Evolutionary conservation across 139 green algal species (phyloP).

Genomic region (Coelastrella sp.): DNA sequence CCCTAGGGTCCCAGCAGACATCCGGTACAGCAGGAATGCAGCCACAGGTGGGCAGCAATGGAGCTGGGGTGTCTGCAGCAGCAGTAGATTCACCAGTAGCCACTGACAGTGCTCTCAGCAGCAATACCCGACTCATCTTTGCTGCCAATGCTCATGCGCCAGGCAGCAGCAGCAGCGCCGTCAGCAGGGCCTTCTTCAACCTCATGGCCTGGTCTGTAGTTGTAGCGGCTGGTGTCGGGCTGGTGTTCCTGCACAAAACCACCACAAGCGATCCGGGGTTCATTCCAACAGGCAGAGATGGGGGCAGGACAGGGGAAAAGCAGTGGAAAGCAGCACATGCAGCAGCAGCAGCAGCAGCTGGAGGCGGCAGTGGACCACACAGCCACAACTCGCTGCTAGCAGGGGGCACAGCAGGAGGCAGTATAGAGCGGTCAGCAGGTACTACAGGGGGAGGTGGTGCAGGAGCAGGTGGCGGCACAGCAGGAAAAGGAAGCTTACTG

Average conservation of each 20-base stretch:
- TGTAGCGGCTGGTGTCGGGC: slow-evolving; percentile 46
- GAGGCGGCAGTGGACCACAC: slow-evolving; percentile 22
- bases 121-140: neutral
- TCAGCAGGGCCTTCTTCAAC: slow-evolving; percentile 5
- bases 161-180: neutral
- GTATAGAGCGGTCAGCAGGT: neutral
- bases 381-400: slow-evolving; percentile 4
- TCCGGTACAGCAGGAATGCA: neutral
- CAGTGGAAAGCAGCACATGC: slow-evolving; percentile 16
- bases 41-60: neutral
- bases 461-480: slow-evolving; percentile 29
- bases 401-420: neutral
- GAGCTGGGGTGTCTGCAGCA: neutral
- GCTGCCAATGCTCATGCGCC: neutral
- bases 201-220: slow-evolving; percentile 33
- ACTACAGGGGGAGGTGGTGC: neutral
- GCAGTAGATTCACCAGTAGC: neutral
- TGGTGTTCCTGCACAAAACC: slow-evolving; percentile 82
- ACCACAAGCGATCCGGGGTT: slow-evolving; percentile 87
- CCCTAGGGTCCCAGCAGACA: neutral
- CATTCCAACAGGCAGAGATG: slow-evolving; percentile 67
- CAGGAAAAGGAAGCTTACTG: neutral
- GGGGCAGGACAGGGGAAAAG: slow-evolving; percentile 47
- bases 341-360: slow-evolving; percentile 10
- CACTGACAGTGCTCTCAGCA: neutral